Percentiles rank a stretch among this genome's conserved stretches.
These are phyloP conservation scores for Blastobotrys arbuscula DNA, from an alignment of 1,139 yeast species.

Conservation along the genomic window DNA sequence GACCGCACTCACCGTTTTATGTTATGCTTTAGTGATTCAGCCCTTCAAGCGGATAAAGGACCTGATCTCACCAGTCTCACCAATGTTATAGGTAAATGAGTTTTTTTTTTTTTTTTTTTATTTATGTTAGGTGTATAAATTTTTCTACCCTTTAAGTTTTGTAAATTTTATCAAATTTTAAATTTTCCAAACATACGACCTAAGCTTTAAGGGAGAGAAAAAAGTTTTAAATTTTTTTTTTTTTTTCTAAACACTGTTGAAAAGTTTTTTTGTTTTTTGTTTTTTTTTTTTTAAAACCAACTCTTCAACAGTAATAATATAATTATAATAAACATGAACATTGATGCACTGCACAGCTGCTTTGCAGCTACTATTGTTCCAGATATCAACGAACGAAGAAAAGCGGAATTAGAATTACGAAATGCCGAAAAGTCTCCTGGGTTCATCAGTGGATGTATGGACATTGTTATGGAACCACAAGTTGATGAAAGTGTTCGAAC, in stretches of 20 bases:
- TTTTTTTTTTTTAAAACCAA: background rate
- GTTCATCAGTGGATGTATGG: constrained; percentile 77
- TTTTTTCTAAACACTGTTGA: background rate
- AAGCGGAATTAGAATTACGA: constrained; percentile 64
- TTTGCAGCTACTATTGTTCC: constrained; percentile 78
- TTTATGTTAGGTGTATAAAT: too few relatives aligned
- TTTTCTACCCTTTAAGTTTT: too few relatives aligned
- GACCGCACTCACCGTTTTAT: too few relatives aligned
- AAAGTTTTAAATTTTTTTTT: too few relatives aligned
- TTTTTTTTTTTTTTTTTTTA: too few relatives aligned
- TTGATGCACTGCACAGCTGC: constrained; percentile 60
- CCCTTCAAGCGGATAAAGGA: too few relatives aligned
- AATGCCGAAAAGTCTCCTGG: constrained; percentile 58
- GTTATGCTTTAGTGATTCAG: too few relatives aligned
- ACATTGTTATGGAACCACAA: constrained; percentile 54
- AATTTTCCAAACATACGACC: too few relatives aligned
- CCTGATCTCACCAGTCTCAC: too few relatives aligned
- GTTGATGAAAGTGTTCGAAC: constrained; percentile 55
- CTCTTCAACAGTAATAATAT: background rate
- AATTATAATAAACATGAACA: constrained; percentile 55
- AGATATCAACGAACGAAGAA: constrained; percentile 53
- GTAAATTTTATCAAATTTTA: too few relatives aligned
- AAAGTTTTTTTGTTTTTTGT: background rate
- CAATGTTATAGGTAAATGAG: too few relatives aligned
- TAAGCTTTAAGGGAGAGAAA: too few relatives aligned